phyloP scores from a whole-genome alignment of 345 rosid genomes.

The Syzygium aromaticum region DNA sequence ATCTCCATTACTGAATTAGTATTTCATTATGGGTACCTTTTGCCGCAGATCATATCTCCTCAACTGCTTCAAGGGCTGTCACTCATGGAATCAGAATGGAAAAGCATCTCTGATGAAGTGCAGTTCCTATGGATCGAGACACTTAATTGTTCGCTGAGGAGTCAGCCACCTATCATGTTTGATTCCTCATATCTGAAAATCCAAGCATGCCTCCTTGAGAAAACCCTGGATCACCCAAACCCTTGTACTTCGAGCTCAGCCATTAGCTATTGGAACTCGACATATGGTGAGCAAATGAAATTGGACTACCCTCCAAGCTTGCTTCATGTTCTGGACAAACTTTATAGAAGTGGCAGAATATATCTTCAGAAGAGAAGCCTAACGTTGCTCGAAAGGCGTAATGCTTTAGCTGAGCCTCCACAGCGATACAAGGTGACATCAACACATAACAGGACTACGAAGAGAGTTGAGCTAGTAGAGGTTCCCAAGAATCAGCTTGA shows the following conservation, averaged over 20 bases:
- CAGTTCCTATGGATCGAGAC: conserved; percentile 31
- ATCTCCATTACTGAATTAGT: background rate
- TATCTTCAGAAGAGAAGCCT: conserved; percentile 19
- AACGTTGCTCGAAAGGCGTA: conserved; percentile 3
- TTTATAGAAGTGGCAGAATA: conserved; percentile 38
- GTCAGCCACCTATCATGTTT: conserved; percentile 28
- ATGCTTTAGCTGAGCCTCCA: background rate
- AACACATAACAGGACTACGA: conserved; percentile 24
- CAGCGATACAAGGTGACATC: conserved; percentile 22
- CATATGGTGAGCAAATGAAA: conserved; percentile 26
- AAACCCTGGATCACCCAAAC: conserved; percentile 30
- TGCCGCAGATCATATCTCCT: conserved; percentile 24
- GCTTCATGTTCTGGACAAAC: conserved; percentile 35
- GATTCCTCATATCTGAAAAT: conserved; percentile 35
- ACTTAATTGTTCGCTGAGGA: conserved; percentile 27
- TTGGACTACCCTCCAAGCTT: conserved; percentile 37
- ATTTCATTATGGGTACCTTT: background rate
- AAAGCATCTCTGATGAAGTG: conserved; percentile 17
- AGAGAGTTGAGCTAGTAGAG: conserved; percentile 25
- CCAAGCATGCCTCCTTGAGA: conserved; percentile 38
- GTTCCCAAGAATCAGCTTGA: background rate
- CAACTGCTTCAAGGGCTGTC: conserved; percentile 35
- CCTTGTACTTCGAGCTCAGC: conserved; percentile 27
- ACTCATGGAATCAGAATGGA: conserved; percentile 8
- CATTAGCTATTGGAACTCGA: conserved; percentile 37